A percentile compares a stretch with the other conserved stretches of the same genome.
Evolutionary conservation across 768 basidiomycete genomes (phyloP).

Genomic region (Termitomyces sp.): DNA sequence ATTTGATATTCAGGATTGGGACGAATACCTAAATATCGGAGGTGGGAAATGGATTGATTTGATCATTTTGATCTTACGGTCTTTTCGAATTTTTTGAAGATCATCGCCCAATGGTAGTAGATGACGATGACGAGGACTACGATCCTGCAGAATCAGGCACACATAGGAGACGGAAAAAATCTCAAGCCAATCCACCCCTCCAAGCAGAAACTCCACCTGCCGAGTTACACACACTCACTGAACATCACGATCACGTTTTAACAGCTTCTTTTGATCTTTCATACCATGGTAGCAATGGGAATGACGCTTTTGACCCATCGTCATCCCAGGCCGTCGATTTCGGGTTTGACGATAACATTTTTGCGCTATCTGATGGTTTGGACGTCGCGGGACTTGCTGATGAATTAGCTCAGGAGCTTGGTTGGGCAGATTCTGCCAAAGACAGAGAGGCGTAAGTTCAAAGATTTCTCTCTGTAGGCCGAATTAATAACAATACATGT

Average conservation of each 20-base stretch:
- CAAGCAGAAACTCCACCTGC: constrained; percentile 41
- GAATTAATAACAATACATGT: background rate
- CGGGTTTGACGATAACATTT: constrained; percentile 47
- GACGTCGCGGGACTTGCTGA: constrained; percentile 62
- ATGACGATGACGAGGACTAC: constrained; percentile 45
- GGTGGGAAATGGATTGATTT: constrained; percentile 20
- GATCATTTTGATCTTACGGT: background rate
- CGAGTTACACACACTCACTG: constrained; percentile 60
- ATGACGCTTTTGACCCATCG: constrained; percentile 31
- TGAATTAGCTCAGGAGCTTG: constrained; percentile 70
- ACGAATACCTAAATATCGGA: constrained; percentile 48
- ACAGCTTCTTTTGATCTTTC: constrained; percentile 63
- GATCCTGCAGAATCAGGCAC: constrained; percentile 26
- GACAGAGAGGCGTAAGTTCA: constrained; percentile 15
- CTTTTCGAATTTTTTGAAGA: background rate
- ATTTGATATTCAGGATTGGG: constrained; percentile 44
- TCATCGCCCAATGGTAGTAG: constrained; percentile 13
- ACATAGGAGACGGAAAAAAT: constrained; percentile 15
- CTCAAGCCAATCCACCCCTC: constrained; percentile 15
- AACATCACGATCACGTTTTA: constrained; percentile 63
- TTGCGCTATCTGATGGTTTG: constrained; percentile 45
- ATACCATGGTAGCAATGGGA: constrained; percentile 30
- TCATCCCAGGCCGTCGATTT: constrained; percentile 53
- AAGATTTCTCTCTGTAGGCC: background rate
- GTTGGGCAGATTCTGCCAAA: constrained; percentile 48